Evolutionary conservation across 352 stramenopile species (phyloP), one percentile per base, ranked within the genome.

Genomic region (Lagenidium sp.): DNA sequence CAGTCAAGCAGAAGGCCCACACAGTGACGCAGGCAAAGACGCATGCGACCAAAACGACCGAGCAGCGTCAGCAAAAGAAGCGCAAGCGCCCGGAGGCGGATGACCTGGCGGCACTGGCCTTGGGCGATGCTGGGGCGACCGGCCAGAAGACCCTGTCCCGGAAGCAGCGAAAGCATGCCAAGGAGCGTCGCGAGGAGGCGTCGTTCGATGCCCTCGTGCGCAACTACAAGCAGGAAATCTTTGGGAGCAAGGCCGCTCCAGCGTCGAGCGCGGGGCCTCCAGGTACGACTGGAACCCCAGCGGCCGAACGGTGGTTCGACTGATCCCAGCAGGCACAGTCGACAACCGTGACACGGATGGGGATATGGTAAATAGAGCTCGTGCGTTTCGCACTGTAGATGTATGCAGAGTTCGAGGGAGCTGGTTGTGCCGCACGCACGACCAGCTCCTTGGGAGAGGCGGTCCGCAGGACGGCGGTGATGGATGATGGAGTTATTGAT

Each of bases 151-250:
- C 31, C 28, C 50, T 72, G 31, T 88, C 75, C 41, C 79, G 79
- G 31, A 87, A 67, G 51, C 65, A 88, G 41, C 76, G 71, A 45
- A 92, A 89, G 53, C 53, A 72, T 39, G 56, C 50, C 1, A 68
- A 73, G 44, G 60, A 79, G 44, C 29, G 53, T 11, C 50, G 69
- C 36, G 59, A 77, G 34, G 80, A 92, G 41, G 61, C 73, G 42
- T 86, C 71, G 31, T 92, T 89, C 38, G 80, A 92, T 22, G 69
- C 65, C 19, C 56, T 92, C 34, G 80, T 92, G 53, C 59, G 62
- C 47, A 78, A 64, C 40, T 92, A 92, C 75, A 92, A 89, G 67
- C 71, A 82, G 52, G 69, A 89, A 45, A 75, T 92, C 28, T 92
- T 92, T 42, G 74, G 74, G 4, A 67, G 75, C 8, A 64, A 73